These are phyloP conservation scores for Aspergillus cavernicola DNA, from an alignment of 495 filamentous ascomycete genomes.

Conservation along the genomic window DNA sequence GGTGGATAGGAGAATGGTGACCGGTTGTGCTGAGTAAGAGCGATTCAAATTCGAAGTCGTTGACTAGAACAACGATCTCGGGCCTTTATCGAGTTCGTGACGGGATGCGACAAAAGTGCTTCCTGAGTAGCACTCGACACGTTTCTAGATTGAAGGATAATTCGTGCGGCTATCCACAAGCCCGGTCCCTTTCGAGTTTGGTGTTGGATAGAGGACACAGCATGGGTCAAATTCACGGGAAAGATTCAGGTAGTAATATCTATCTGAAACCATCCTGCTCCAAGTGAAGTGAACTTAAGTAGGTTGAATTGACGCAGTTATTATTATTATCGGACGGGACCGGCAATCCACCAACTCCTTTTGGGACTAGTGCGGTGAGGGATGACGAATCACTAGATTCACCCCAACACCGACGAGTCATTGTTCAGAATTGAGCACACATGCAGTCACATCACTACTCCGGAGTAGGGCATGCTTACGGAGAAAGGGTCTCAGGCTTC, in stretches of 20 bases:
- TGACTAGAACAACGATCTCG: background rate
- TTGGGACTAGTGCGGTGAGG: constrained; percentile 1
- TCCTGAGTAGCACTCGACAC: background rate
- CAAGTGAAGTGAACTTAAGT: background rate
- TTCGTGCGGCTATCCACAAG: background rate
- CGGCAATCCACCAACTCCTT: background rate
- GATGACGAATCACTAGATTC: constrained; percentile 36
- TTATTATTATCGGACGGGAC: background rate
- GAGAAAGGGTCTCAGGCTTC: too few species aligned
- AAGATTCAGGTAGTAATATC: background rate
- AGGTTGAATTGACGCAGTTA: background rate
- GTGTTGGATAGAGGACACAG: background rate
- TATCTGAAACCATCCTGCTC: background rate
- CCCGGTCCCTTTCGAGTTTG: background rate
- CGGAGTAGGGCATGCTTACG: too few species aligned
- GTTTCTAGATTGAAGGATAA: background rate
- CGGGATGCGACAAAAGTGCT: background rate
- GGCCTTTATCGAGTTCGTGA: background rate
- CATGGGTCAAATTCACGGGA: background rate
- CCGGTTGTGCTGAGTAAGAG: too few species aligned
- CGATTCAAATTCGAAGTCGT: too few species aligned
- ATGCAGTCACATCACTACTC: too few species aligned
- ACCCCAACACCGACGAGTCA: constrained; percentile 25
- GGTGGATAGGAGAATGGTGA: too few species aligned
- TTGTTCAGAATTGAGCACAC: constrained; percentile 20